These are phyloP conservation scores for Geranium brycei DNA, from an alignment of 345 rosid genomes.

Conservation along the genomic window DNA sequence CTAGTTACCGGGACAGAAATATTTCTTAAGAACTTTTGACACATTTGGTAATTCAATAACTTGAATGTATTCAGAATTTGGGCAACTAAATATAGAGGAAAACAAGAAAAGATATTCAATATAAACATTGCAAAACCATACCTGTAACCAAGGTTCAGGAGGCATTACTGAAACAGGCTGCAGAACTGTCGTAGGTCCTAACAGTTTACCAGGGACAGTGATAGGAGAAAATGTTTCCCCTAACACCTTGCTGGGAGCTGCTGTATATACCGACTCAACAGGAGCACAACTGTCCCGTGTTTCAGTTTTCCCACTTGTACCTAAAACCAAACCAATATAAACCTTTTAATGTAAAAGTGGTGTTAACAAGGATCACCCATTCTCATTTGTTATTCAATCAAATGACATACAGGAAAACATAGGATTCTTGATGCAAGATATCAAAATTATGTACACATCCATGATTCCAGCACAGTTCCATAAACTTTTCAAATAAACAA, in stretches of 20 bases:
- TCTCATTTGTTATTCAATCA: too few relatives aligned
- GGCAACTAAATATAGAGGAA: neutral
- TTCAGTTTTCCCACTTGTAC: conserved; percentile 35
- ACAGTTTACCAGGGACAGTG: conserved; percentile 25
- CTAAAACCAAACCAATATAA: conserved; percentile 9
- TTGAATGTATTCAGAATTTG: neutral
- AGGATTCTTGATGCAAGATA: too few relatives aligned
- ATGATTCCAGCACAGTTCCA: too few relatives aligned
- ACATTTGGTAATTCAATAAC: too few relatives aligned
- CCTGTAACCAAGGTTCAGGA: conserved; percentile 71
- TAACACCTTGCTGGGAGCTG: conserved; percentile 16
- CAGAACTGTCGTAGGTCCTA: conserved; percentile 21
- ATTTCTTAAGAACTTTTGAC: neutral
- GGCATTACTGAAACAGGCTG: conserved; percentile 50
- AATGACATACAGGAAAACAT: too few relatives aligned
- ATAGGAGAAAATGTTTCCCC: conserved; percentile 20
- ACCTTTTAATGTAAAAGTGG: neutral
- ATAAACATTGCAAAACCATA: conserved; percentile 11
- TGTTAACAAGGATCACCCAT: too few relatives aligned
- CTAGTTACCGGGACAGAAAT: neutral
- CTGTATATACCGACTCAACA: conserved; percentile 14
- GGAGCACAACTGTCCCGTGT: conserved; percentile 16
- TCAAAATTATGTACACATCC: too few relatives aligned
- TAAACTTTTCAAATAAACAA: too few relatives aligned
- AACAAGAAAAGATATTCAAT: neutral